These are phyloP conservation scores for Sugiyamaella pinicola DNA, from an alignment of 1,139 yeast genomes.

Conservation along the genomic window DNA sequence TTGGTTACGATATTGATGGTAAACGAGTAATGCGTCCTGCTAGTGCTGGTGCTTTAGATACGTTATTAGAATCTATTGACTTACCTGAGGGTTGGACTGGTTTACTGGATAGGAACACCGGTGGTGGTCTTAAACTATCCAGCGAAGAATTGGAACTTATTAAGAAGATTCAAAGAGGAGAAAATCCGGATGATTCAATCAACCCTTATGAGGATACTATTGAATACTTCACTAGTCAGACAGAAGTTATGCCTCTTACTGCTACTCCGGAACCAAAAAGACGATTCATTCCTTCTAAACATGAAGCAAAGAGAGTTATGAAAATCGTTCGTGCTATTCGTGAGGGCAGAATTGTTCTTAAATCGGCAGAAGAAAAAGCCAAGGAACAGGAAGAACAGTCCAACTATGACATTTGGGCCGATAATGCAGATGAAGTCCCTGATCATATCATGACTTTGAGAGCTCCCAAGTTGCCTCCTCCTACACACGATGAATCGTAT, in stretches of 20 bases:
- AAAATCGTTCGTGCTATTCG: slow-evolving; percentile 94
- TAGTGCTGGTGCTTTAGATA: slow-evolving; percentile 90
- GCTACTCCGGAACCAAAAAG: slow-evolving; percentile 97
- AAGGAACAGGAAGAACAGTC: slow-evolving; percentile 46
- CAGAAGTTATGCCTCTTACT: slow-evolving; percentile 87
- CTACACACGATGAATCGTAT: slow-evolving; percentile 94
- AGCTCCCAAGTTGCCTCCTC: slow-evolving; percentile 95
- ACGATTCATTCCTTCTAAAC: slow-evolving; percentile 93
- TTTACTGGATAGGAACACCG: slow-evolving; percentile 84
- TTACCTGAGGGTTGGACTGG: slow-evolving; percentile 99
- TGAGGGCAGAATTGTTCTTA: slow-evolving; percentile 84
- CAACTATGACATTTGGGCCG: slow-evolving; percentile 84
- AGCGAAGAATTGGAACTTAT: slow-evolving; percentile 88
- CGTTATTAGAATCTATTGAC: slow-evolving; percentile 83
- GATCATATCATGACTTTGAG: slow-evolving; percentile 88
- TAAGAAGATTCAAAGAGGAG: slow-evolving; percentile 80
- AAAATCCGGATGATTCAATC: slow-evolving; percentile 74
- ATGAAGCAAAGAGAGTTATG: slow-evolving; percentile 95
- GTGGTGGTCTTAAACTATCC: slow-evolving; percentile 81
- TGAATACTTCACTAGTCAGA: slow-evolving; percentile 90
- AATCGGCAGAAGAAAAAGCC: slow-evolving; percentile 50
- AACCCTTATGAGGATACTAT: slow-evolving; percentile 93
- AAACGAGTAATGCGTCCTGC: slow-evolving; percentile 99
- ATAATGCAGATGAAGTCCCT: slow-evolving; percentile 55
- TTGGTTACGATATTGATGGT: slow-evolving; percentile 96